These are phyloP conservation scores for Talaromyces sp. DNA, from an alignment of 2,329 filamentous ascomycete genomes.

Conservation along the genomic window DNA sequence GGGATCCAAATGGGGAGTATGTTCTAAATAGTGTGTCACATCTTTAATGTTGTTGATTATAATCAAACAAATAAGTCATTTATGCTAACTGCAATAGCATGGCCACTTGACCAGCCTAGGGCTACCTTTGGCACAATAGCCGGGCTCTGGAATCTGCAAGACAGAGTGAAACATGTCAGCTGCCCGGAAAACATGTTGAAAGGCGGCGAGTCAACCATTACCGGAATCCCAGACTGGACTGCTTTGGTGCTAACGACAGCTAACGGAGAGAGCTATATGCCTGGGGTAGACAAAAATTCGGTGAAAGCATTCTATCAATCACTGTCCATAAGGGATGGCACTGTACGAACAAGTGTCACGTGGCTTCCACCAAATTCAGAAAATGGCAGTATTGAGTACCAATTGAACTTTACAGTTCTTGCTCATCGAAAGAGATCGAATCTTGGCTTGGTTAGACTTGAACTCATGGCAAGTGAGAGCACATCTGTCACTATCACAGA, in stretches of 20 bases:
- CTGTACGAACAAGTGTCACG: conserved; percentile 7
- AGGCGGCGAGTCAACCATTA: conserved; percentile 11
- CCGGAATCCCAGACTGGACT: conserved; percentile 12
- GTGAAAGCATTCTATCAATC: conserved; percentile 9
- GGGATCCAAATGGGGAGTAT: conserved; percentile 4
- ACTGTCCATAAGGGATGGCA: conserved; percentile 9
- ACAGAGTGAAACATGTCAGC: conserved; percentile 3
- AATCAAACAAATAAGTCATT: not conserved
- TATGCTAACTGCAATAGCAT: conserved; percentile 1
- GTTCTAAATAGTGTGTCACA: conserved; percentile 3
- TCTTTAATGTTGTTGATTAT: not conserved
- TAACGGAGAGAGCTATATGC: conserved; percentile 4
- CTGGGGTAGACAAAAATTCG: conserved; percentile 4
- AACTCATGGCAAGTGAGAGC: not conserved
- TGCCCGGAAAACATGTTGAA: conserved; percentile 6
- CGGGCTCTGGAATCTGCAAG: conserved; percentile 10
- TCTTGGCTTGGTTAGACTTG: conserved; percentile 9
- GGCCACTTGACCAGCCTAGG: conserved; percentile 12
- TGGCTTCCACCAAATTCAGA: conserved; percentile 3
- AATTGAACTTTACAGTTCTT: conserved; percentile 10
- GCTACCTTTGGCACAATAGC: conserved; percentile 10
- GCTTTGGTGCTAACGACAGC: conserved; percentile 5
- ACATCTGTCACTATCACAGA: conserved; percentile 4
- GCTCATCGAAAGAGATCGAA: conserved; percentile 7
- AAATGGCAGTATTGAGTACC: not conserved